Evolutionary conservation across 306 rosid species (phyloP), one percentile per base, ranked within the genome.

Genomic region (Gynostemma pentaphyllum): DNA sequence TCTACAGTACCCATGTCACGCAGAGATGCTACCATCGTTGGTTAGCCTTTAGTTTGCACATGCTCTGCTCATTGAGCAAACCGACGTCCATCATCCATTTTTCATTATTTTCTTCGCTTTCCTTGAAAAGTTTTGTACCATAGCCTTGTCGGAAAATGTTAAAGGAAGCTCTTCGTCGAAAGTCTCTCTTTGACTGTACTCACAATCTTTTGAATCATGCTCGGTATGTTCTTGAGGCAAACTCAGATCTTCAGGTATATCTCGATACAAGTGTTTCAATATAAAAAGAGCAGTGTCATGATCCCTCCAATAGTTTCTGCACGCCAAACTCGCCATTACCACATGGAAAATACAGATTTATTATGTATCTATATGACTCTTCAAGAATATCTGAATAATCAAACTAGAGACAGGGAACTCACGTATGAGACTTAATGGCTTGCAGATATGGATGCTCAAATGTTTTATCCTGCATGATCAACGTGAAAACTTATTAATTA

Each of bases 301-400:
- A 74, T 92, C 99, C 83, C 99, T 82, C 99, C 99, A 86, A 71
- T 88, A 86, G 79, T 92, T 92, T 78, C 96, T 88, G 90, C 66
- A 66, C 46, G 16, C 52, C 73, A 63, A 22, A 44, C 46, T 70
- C 24, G 51, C 40, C 28, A 16, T 72, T 21, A 52, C 30, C 30
- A 37, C 41, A n/a, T 30, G 62, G 15, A 55, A 30, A 12, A 15
- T n/a, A n/a, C n/a, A n/a, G n/a, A n/a, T n/a, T n/a, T n/a, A n/a
- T n/a, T n/a, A n/a, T n/a, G n/a, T n/a, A n/a, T n/a, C n/a, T n/a
- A n/a, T n/a, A n/a, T n/a, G n/a, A n/a, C n/a, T n/a, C n/a, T n/a
- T n/a, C n/a, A n/a, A n/a, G n/a, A n/a, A n/a, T n/a, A n/a, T n/a
- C n/a, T n/a, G n/a, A n/a, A n/a, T 19, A 41, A 36, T 57, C 37